Percentiles rank a stretch among this genome's conserved stretches.
Evolutionary conservation across 495 filamentous ascomycete genomes (phyloP).

Genomic region (Talaromyces trachyspermus): DNA sequence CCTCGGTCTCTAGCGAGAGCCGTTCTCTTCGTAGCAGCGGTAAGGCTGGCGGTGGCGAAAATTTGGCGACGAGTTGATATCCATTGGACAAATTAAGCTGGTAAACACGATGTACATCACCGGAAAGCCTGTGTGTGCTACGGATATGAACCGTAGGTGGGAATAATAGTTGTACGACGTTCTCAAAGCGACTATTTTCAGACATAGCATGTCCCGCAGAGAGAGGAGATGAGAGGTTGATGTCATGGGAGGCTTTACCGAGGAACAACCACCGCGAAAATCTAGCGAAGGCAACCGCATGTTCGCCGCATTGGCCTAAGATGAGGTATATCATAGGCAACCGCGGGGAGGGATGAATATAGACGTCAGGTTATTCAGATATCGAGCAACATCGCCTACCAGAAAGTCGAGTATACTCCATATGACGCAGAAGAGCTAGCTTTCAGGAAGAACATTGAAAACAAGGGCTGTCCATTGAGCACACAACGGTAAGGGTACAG

Average conservation of each 20-base stretch:
- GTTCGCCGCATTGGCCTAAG: neutral
- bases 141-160: constrained; percentile 33
- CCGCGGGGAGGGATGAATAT: no score
- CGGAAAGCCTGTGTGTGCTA: constrained; percentile 34
- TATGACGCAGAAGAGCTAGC: neutral
- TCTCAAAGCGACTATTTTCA: constrained; percentile 22
- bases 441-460: no score
- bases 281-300: constrained; percentile 9
- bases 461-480: no score
- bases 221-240: neutral
- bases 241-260: constrained; percentile 2
- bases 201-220: neutral
- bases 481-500: no score
- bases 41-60: constrained; percentile 41
- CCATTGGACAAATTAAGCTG: constrained; percentile 48
- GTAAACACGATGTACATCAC: constrained; percentile 47
- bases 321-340: no score
- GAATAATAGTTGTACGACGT: constrained; percentile 33
- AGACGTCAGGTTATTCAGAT: neutral
- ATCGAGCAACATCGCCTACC: neutral
- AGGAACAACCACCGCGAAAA: neutral
- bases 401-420: neutral
- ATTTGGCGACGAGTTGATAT: constrained; percentile 44
- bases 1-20: constrained; percentile 49
- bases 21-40: constrained; percentile 53